Base-by-base conservation (phyloP, 1,139 yeast genomes). In the Eremothecium gossypii region DNA sequence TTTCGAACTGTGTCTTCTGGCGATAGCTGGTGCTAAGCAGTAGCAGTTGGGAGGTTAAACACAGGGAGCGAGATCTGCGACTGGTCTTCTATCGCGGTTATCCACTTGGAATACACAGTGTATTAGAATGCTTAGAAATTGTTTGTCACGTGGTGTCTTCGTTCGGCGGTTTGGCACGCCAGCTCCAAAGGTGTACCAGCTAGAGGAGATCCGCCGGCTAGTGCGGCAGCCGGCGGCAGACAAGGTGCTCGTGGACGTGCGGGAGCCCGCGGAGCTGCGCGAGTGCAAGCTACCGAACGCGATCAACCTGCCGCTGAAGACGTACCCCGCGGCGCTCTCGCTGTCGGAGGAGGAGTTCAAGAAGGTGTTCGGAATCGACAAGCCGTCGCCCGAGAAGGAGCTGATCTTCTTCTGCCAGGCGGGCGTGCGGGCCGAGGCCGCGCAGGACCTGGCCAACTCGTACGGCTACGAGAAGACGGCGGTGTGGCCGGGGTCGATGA, bases 241-340 rank as follows among this genome's bases (percentile, higher is more conserved):
- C 28, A 65, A 74, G 37, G 69, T 85, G 38, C 65, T 89, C 40
- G 78, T 89, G 12, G 98, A 91, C 60, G 97, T 86, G 20, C 79
- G 98, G 60, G 98, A 91, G 66, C 96, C 97, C 2, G 71, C 69
- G 37, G 98, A 91, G 65, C 79, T 66, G 27, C 43, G 46, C 14
- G 76, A 75, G 26, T 87, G 86, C 30, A 74, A 72, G 59, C 83
- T 91, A 54, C 96, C 96, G 27, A 74, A 77, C 27, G 81, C 98
- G 10, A 66, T 87, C 49, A 91, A 91, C 60, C 74, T 91, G 45
- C 98, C 98, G 13, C 82, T 80, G 67, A 87, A 86, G 58, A 78
- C 94, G 7, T 76, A 89, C 11, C 97, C 97, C 0, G 95, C 95
- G n/a, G 97, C 97, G 0, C 71, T 91, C 49, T 86, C 84, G 42